Percentiles rank a stretch among this genome's conserved stretches.
phyloP scores from a whole-genome alignment of 371 early-diverging fungal species.

The Dinochytrium kinnereticum region DNA sequence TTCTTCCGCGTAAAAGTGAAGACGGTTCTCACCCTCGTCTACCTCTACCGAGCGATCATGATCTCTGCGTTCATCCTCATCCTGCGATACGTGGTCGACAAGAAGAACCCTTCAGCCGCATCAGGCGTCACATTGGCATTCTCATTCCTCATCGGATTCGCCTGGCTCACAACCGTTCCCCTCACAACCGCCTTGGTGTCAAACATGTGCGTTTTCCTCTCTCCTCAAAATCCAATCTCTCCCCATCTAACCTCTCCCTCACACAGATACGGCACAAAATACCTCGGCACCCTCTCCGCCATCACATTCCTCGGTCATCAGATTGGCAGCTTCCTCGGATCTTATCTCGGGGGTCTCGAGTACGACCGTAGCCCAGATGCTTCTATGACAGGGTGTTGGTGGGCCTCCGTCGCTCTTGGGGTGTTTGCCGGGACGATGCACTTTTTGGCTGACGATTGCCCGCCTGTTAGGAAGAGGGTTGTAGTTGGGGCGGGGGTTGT shows the following conservation, averaged over 20 bases:
- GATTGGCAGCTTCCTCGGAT: constrained; percentile 48
- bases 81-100: neutral
- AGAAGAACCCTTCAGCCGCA: neutral
- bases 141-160: constrained; percentile 18
- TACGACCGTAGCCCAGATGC: constrained; percentile 37
- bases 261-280: constrained; percentile 44
- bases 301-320: constrained; percentile 51
- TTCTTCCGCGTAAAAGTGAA: neutral
- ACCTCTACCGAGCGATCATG: neutral
- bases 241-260: neutral
- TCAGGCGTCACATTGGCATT: constrained; percentile 6
- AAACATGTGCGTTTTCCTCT: constrained; percentile 21
- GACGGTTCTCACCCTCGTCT: constrained; percentile 1
- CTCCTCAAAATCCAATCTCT: neutral
- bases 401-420: constrained; percentile 45
- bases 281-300: constrained; percentile 50
- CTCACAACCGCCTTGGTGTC: constrained; percentile 50
- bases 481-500: constrained; percentile 2
- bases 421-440: constrained; percentile 35
- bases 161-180: constrained; percentile 56
- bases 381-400: constrained; percentile 49
- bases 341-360: constrained; percentile 49
- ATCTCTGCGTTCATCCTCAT: neutral
- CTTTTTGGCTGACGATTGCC: constrained; percentile 36
- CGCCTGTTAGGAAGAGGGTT: neutral